Evolutionary conservation across 208 protist species (phyloP).

Genomic region (Acanthamoeba triangularis): DNA sequence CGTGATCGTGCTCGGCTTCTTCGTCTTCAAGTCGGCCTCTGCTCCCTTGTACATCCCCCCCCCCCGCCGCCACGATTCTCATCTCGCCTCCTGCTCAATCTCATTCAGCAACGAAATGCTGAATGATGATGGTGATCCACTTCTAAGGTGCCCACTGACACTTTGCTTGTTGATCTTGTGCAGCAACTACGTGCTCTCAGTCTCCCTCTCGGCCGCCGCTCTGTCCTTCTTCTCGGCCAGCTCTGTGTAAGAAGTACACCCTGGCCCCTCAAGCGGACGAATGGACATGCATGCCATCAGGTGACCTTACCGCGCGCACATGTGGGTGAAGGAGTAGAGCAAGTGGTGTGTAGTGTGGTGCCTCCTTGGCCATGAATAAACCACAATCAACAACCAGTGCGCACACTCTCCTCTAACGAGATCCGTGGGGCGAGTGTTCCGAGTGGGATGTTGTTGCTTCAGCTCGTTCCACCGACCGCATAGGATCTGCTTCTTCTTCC

Average conservation of each 20-base stretch:
- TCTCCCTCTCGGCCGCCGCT: conserved; percentile 27
- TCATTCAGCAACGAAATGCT: neutral
- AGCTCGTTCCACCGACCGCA: too few species aligned
- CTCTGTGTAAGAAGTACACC: neutral
- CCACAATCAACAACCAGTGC: too few species aligned
- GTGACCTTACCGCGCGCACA: too few species aligned
- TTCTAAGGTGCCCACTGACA: neutral
- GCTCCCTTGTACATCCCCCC: conserved; percentile 31
- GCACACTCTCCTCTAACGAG: too few species aligned
- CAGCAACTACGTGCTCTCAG: conserved; percentile 63
- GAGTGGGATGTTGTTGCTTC: too few species aligned
- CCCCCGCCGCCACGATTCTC: neutral
- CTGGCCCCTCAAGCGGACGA: neutral
- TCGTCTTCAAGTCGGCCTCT: conserved; percentile 63
- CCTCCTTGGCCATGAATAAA: too few species aligned
- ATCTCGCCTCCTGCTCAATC: neutral
- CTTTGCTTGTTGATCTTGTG: neutral
- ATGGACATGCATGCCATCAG: too few species aligned
- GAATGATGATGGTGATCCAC: too few species aligned
- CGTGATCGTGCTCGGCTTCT: conserved; percentile 44
- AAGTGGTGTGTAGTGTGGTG: too few species aligned
- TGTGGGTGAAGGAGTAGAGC: too few species aligned
- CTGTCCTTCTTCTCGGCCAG: conserved; percentile 48
- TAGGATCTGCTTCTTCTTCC: too few species aligned
- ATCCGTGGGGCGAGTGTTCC: too few species aligned